A percentile compares a stretch with the other conserved stretches of the same genome.
These are phyloP conservation scores for Coemansia umbellata DNA, from an alignment of 192 early-diverging fungal genomes.

Conservation along the genomic window DNA sequence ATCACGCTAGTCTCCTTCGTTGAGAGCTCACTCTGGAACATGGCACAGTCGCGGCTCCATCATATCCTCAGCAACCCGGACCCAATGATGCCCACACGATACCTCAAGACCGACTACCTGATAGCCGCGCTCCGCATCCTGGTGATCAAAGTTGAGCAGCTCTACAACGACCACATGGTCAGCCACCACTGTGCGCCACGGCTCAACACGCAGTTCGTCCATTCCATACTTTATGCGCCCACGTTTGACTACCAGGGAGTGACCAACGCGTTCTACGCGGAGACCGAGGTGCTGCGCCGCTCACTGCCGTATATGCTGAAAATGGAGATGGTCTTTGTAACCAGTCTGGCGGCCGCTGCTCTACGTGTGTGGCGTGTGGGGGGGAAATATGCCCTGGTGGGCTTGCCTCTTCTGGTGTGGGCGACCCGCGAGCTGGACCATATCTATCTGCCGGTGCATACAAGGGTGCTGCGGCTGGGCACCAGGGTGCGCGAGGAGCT, in stretches of 20 bases:
- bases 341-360: background rate
- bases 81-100: constrained; percentile 1
- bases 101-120: constrained; percentile 1
- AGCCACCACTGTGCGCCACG: constrained; percentile 2
- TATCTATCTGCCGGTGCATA: background rate
- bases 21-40: background rate
- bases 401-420: background rate
- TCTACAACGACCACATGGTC: background rate
- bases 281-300: background rate
- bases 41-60: background rate
- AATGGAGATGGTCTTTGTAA: constrained; percentile 1
- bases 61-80: background rate
- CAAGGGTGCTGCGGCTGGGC: too few relatives aligned
- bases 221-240: constrained; percentile 4
- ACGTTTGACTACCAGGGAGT: background rate
- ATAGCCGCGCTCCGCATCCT: background rate
- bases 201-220: constrained; percentile 9
- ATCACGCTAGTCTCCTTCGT: background rate
- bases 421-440: background rate
- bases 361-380: background rate
- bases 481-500: background rate
- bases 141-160: background rate
- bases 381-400: background rate
- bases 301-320: constrained; percentile 3
- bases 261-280: constrained; percentile 1